Evolutionary conservation across 2,329 filamentous ascomycete genomes (phyloP).

Genomic region (Nemania bipapillata): DNA sequence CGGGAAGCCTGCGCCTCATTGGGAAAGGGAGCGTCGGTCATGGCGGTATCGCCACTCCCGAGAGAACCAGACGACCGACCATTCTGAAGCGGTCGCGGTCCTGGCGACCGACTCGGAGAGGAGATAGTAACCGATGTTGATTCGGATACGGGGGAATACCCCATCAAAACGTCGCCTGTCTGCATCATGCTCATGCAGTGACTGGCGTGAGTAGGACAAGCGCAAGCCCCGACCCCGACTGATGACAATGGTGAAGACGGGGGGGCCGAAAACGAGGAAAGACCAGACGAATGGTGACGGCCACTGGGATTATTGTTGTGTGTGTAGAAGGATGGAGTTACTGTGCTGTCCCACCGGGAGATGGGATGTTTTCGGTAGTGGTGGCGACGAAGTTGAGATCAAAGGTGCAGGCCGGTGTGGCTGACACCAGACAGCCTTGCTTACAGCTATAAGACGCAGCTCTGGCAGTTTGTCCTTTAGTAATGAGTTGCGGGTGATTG

Average conservation of each 20-base stretch:
- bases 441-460: conserved; percentile 40
- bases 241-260: neutral
- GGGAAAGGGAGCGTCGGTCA: conserved; percentile 27
- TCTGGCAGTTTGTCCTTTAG: neutral
- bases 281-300: neutral
- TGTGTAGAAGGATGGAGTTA: neutral
- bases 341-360: conserved; percentile 1
- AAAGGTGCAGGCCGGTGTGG: conserved; percentile 8
- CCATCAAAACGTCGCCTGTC: conserved; percentile 31
- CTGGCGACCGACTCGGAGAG: conserved; percentile 44
- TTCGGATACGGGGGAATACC: conserved; percentile 45
- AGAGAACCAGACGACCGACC: conserved; percentile 27
- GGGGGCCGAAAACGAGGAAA: neutral
- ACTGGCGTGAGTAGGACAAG: neutral
- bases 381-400: conserved; percentile 16
- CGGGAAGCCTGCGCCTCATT: conserved; percentile 43
- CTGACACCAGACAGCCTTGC: conserved; percentile 40
- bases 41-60: conserved; percentile 29
- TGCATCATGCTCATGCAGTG: conserved; percentile 28
- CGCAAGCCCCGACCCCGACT: conserved; percentile 12
- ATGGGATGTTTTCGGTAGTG: neutral
- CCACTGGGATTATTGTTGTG: neutral
- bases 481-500: neutral
- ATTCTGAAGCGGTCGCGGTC: conserved; percentile 38
- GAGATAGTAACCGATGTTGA: conserved; percentile 41